phyloP scores from a whole-genome alignment of 129 eudicot genomes.

The Arctium lappa region DNA sequence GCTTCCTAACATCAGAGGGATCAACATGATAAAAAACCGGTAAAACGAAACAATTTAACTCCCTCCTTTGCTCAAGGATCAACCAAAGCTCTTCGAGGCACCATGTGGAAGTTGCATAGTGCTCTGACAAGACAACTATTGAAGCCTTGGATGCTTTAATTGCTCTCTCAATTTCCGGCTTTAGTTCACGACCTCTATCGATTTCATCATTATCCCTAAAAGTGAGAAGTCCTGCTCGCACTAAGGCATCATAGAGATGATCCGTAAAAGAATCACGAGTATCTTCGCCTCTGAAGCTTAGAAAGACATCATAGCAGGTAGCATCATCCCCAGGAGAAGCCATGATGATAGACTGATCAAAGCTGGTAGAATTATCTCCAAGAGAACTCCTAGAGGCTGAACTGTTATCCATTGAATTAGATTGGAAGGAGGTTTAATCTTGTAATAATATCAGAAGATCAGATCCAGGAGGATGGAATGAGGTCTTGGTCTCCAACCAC shows the following conservation, averaged over 20 bases:
- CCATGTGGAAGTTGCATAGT: conserved; percentile 15
- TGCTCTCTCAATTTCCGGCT: conserved; percentile 1
- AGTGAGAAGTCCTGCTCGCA: conserved; percentile 2
- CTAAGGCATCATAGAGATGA: background rate
- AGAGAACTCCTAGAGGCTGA: background rate
- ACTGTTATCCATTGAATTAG: background rate
- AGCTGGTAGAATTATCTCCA: background rate
- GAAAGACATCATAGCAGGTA: background rate
- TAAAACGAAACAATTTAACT: background rate
- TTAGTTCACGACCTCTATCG: background rate
- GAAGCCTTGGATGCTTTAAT: conserved; percentile 10
- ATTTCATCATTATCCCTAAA: conserved; percentile 13
- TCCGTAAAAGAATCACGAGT: background rate
- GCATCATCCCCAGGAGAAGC: background rate
- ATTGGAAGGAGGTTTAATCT: background rate
- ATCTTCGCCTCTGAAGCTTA: background rate
- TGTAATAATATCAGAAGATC: too few relatives aligned
- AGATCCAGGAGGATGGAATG: too few relatives aligned
- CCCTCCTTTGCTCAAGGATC: conserved; percentile 2
- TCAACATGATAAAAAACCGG: conserved; percentile 9
- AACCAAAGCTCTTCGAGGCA: conserved; percentile 11
- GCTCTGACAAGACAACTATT: background rate
- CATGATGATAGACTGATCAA: background rate
- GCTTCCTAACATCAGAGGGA: background rate
- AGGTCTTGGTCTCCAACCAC: too few relatives aligned